These are phyloP conservation scores for Rhizopogon rudus DNA, from an alignment of 768 basidiomycete genomes.

Conservation along the genomic window DNA sequence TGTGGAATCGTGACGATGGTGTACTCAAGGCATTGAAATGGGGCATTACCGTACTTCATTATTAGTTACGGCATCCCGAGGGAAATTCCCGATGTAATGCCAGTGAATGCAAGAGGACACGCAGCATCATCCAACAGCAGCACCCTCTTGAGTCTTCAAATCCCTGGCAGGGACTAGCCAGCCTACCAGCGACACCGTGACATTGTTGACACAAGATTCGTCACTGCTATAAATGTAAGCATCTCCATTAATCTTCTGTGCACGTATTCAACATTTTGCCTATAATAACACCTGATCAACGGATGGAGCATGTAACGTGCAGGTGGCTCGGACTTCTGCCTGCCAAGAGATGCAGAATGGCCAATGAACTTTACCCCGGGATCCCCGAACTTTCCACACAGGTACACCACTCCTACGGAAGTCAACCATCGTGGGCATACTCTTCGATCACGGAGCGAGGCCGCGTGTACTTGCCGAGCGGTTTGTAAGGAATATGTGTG, in stretches of 20 bases:
- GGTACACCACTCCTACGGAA: neutral
- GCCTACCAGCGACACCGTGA: neutral
- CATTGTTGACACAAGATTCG: too few species aligned
- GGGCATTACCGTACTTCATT: too few species aligned
- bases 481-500: conserved; percentile 28
- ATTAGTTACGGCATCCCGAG: too few species aligned
- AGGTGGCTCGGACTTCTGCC: neutral
- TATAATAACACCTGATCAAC: neutral
- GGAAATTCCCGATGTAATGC: neutral
- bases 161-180: too few species aligned
- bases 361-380: neutral
- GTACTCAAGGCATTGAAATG: too few species aligned
- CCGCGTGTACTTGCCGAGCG: conserved; percentile 36
- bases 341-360: neutral
- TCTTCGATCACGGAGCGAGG: conserved; percentile 45
- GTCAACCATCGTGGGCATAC: conserved; percentile 16
- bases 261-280: neutral
- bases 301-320: neutral
- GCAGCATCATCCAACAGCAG: neutral
- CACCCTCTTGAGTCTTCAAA: neutral
- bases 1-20: neutral
- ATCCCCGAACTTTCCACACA: neutral
- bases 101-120: neutral
- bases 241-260: neutral
- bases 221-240: neutral